A percentile compares a stretch with the other conserved stretches of the same genome.
phyloP scores from a whole-genome alignment of 73 alveolate species.

The Paramecium sonneborni region DNA sequence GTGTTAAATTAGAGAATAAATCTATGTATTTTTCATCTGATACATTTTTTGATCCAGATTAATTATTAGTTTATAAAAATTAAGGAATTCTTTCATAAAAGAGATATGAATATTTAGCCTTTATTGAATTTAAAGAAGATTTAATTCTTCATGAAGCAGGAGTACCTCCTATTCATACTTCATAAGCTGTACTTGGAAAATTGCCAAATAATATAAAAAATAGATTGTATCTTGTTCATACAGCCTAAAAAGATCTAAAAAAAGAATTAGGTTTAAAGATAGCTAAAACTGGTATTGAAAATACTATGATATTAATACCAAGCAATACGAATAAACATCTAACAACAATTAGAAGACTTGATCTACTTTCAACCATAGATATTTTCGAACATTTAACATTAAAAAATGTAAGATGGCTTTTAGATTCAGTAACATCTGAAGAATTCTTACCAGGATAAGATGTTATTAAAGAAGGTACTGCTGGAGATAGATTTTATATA shows the following conservation, averaged over 20 bases:
- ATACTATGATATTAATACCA: conserved; percentile 65
- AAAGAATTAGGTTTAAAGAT: conserved; percentile 62
- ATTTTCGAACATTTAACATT: conserved; percentile 50
- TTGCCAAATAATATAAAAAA: conserved; percentile 41
- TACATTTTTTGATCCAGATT: conserved; percentile 56
- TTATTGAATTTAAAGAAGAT: conserved; percentile 53
- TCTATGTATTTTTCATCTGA: conserved; percentile 64
- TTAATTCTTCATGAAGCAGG: conserved; percentile 67
- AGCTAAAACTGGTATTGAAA: conserved; percentile 64
- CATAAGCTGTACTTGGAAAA: conserved; percentile 31
- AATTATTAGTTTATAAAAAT: conserved; percentile 17
- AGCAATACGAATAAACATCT: conserved; percentile 58
- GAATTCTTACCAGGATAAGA: conserved; percentile 59
- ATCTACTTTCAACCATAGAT: conserved; percentile 56
- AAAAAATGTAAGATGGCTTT: conserved; percentile 62
- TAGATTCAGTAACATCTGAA: conserved; percentile 38
- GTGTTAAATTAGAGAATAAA: conserved; percentile 51
- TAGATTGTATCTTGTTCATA: conserved; percentile 58
- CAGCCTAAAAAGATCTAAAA: conserved; percentile 57
- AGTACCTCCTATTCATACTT: conserved; percentile 68
- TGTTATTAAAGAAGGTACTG: conserved; percentile 58
- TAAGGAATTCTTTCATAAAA: conserved; percentile 47
- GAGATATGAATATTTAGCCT: conserved; percentile 59
- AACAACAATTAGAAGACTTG: conserved; percentile 59
- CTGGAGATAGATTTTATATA: conserved; percentile 66